Conservation (phyloP, 2,329 filamentous ascomycete species). For the Cytospora mali region DNA sequence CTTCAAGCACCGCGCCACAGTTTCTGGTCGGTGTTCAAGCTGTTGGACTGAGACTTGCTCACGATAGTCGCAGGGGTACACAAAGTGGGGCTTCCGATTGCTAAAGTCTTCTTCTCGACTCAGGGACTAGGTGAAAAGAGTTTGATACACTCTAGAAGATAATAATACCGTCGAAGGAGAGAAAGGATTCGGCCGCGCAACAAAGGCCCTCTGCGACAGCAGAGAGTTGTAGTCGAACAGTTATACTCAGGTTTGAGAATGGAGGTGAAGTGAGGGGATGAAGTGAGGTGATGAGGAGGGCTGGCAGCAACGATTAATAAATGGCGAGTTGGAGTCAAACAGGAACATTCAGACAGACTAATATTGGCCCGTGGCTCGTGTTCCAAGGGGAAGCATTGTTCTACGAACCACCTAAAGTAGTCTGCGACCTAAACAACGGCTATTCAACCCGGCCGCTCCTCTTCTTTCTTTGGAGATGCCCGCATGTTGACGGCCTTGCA, state of each 20-base stretch:
- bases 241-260: neutral
- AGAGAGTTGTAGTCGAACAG: neutral
- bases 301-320: slow-evolving; percentile 20
- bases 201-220: neutral
- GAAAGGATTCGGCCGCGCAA: neutral
- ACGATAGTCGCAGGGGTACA: slow-evolving; percentile 1
- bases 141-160: neutral
- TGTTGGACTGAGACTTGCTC: slow-evolving; percentile 7
- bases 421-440: slow-evolving; percentile 4
- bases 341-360: slow-evolving; percentile 4
- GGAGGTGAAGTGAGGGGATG: slow-evolving; percentile 8
- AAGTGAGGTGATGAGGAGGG: slow-evolving; percentile 16
- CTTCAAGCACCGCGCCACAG: slow-evolving; percentile 1
- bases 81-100: slow-evolving; percentile 21
- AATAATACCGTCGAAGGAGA: neutral
- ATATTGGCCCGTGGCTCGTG: slow-evolving; percentile 4
- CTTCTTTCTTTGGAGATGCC: slow-evolving; percentile 3
- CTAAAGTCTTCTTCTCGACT: slow-evolving; percentile 3
- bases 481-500: slow-evolving; percentile 14
- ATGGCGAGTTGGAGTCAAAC: slow-evolving; percentile 16
- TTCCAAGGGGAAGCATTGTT: slow-evolving; percentile 9
- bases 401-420: slow-evolving; percentile 6
- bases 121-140: slow-evolving; percentile 1
- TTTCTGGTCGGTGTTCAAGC: neutral
- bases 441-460: slow-evolving; percentile 13